These are phyloP conservation scores for Juglanconis oblonga DNA, from an alignment of 2,329 filamentous ascomycete genomes.

Conservation along the genomic window DNA sequence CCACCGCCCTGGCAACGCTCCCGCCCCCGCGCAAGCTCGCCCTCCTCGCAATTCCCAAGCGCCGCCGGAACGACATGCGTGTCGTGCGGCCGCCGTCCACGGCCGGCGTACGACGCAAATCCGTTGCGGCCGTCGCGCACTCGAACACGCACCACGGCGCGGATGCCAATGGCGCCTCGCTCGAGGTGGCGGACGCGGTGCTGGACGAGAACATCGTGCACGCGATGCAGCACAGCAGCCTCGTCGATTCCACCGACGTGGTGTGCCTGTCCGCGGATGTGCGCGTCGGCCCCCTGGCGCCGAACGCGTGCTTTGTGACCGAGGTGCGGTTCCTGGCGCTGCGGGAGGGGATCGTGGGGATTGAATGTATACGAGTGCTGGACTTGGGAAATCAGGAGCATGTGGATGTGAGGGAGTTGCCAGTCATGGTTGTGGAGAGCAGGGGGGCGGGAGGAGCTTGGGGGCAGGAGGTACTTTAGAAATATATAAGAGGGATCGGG, in stretches of 20 bases:
- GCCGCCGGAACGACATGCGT: slow-evolving; percentile 56
- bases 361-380: slow-evolving; percentile 71
- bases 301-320: slow-evolving; percentile 70
- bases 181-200: slow-evolving; percentile 59
- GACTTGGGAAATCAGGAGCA: slow-evolving; percentile 74
- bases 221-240: slow-evolving; percentile 65
- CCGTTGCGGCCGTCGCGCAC: slow-evolving; percentile 6
- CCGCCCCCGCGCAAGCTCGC: slow-evolving; percentile 61
- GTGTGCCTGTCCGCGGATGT: slow-evolving; percentile 75
- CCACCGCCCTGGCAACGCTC: slow-evolving; percentile 28
- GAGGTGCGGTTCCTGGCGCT: slow-evolving; percentile 72
- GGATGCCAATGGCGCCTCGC: slow-evolving; percentile 15
- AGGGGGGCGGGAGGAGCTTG: slow-evolving; percentile 12
- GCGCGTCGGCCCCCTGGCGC: slow-evolving; percentile 68
- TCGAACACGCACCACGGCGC: slow-evolving; percentile 2
- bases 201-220: slow-evolving; percentile 70
- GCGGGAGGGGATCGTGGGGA: slow-evolving; percentile 60
- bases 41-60: slow-evolving; percentile 64
- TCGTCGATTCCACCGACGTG: slow-evolving; percentile 63
- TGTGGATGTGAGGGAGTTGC: slow-evolving; percentile 73
- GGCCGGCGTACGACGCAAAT: slow-evolving; percentile 35
- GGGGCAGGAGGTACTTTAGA: background rate
- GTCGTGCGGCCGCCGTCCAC: slow-evolving; percentile 54
- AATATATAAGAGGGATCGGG: background rate
- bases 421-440: slow-evolving; percentile 58